phyloP scores from a whole-genome alignment of 179 eudicot species.

The Patellifolia procumbens region DNA sequence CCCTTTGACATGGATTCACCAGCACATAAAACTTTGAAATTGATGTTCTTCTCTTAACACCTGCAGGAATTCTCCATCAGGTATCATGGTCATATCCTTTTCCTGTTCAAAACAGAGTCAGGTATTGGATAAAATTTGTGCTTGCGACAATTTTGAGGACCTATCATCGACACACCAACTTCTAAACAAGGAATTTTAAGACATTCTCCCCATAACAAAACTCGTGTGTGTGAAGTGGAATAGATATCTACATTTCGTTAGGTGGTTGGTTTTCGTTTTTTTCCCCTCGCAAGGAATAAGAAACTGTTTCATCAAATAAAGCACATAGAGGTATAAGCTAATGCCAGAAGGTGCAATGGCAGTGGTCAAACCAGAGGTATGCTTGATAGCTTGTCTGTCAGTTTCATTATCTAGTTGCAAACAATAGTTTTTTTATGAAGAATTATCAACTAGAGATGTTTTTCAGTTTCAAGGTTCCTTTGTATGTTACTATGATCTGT shows the following conservation, averaged over 20 bases:
- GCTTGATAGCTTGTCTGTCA: slow-evolving; percentile 5
- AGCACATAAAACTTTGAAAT: background rate
- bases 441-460: background rate
- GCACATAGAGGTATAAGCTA: slow-evolving; percentile 14
- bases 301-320: background rate
- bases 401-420: background rate
- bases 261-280: slow-evolving; percentile 7
- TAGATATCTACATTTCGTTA: background rate
- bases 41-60: slow-evolving; percentile 13
- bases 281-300: slow-evolving; percentile 12
- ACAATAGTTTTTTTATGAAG: background rate
- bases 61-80: slow-evolving; percentile 21
- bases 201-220: background rate
- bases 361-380: slow-evolving; percentile 39
- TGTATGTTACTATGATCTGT: background rate
- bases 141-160: slow-evolving; percentile 1
- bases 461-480: background rate
- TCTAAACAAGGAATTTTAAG: slow-evolving; percentile 2
- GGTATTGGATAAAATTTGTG: slow-evolving; percentile 15
- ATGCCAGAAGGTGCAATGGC: slow-evolving; percentile 38
- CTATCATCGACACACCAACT: background rate
- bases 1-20: background rate
- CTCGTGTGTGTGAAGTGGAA: slow-evolving; percentile 10
- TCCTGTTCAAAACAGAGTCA: slow-evolving; percentile 8
- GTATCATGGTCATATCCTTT: slow-evolving; percentile 22